Base-by-base conservation (phyloP, 768 basidiomycete species). In the Kwoniella dendrophila region DNA sequence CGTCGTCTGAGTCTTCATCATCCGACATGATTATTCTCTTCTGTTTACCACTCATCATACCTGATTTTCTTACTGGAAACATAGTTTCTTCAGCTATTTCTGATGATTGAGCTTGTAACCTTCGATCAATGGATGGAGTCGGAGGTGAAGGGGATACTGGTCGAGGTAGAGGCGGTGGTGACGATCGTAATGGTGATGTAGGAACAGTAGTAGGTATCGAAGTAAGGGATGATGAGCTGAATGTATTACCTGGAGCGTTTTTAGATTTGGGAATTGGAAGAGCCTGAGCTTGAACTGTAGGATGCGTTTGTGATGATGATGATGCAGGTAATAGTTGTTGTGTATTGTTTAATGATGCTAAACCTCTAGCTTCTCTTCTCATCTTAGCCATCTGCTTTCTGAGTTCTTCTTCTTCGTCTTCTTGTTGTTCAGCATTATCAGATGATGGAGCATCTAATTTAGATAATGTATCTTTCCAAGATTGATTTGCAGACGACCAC, bases 1-100 rank as follows among this genome's bases (percentile, higher is more conserved):
- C 49, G 8, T 53, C 62, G 16, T 57, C 63, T 22, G 55, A 52
- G 2, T 64, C 67, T n/a, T 68, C 67, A 22, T 59, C 61, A 45
- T 64, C 63, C n/a, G 67, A 64, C 2, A 49, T 32, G 10, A 65
- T 56, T 2, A 68, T 59, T 14, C 49, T 20, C 24, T 43, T 43
- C 1, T 48, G 41, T 47, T 44, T 56, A 4, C 59, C 63, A 26
- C 44, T 60, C n/a, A n/a, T n/a, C 30, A 48, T 18, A 7, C 67
- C 67, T 12, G 63, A 59, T 62, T 59, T 64, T 5, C 59, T 47
- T 1, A 68, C 54, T 6, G 67, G 63, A 16, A 38, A 49, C 38
- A 58, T 36, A 3, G 65, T 60, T 29, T 68, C 67, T 34, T 64
- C 67, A 12, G 55, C 41, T 18, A 36, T 12, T 24, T 67, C 61